A percentile compares a stretch with the other conserved stretches of the same genome.
phyloP scores from a whole-genome alignment of 768 basidiomycete genomes.

The Agrocybe praecox region DNA sequence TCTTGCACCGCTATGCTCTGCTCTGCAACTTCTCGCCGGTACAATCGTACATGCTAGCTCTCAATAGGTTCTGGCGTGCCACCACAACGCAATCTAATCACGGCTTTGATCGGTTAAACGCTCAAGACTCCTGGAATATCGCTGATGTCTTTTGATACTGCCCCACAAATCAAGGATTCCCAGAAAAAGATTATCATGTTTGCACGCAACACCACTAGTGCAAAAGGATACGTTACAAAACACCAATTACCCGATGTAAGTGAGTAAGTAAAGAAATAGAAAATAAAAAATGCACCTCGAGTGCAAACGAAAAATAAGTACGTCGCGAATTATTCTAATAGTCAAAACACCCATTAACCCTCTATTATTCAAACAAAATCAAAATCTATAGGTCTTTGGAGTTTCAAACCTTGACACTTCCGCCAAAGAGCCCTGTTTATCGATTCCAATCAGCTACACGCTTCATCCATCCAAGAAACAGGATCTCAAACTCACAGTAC shows the following conservation, averaged over 20 bases:
- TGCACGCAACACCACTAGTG: not conserved
- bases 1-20: too few species aligned
- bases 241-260: not conserved
- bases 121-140: too few species aligned
- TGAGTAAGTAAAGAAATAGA: not conserved
- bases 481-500: slow-evolving; percentile 50
- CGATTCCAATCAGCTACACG: not conserved
- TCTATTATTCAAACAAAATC: not conserved
- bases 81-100: too few species aligned
- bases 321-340: not conserved
- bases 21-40: too few species aligned
- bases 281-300: not conserved
- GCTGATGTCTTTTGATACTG: too few species aligned
- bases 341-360: not conserved
- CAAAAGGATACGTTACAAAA: not conserved
- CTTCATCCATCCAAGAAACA: too few species aligned
- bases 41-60: too few species aligned
- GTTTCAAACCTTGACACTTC: not conserved
- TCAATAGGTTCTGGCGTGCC: too few species aligned
- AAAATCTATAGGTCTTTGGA: too few species aligned
- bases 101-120: too few species aligned
- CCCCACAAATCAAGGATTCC: not conserved
- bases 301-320: not conserved
- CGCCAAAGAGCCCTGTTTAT: not conserved
- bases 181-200: not conserved